Percentiles rank a stretch among this genome's conserved stretches.
These are phyloP conservation scores for Microthyrium microscopicum DNA, from an alignment of 2,329 filamentous ascomycete species.

Conservation along the genomic window DNA sequence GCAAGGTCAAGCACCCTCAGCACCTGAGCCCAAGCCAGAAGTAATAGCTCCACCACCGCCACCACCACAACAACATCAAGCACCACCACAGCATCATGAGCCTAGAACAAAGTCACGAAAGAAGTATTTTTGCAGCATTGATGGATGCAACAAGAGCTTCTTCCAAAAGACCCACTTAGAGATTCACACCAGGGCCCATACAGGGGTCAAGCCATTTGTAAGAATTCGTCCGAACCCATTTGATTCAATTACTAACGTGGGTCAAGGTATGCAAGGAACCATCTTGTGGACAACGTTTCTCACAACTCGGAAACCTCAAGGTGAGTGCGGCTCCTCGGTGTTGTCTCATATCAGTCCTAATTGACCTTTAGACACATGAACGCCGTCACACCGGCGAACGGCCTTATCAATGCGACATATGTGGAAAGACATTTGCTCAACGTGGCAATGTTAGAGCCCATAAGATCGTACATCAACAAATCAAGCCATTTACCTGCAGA, in stretches of 20 bases:
- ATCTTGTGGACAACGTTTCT: slow-evolving; percentile 65
- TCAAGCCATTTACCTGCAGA: slow-evolving; percentile 66
- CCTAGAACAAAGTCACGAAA: slow-evolving; percentile 34
- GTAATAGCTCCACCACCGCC: slow-evolving; percentile 7
- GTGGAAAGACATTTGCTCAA: slow-evolving; percentile 70
- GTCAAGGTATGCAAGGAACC: slow-evolving; percentile 47
- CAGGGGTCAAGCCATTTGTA: slow-evolving; percentile 79
- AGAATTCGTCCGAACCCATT: slow-evolving; percentile 19
- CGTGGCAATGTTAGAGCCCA: slow-evolving; percentile 75
- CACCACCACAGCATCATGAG: slow-evolving; percentile 13
- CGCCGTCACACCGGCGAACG: slow-evolving; percentile 76
- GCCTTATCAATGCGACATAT: slow-evolving; percentile 64
- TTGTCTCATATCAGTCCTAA: slow-evolving; percentile 9
- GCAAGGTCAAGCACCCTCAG: slow-evolving; percentile 11
- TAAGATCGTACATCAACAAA: slow-evolving; percentile 59
- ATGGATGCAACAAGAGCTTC: slow-evolving; percentile 66
- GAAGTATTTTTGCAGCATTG: slow-evolving; percentile 56
- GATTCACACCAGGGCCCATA: slow-evolving; percentile 78
- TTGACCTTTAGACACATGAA: slow-evolving; percentile 51
- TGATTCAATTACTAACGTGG: slow-evolving; percentile 10
- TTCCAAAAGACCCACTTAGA: slow-evolving; percentile 85
- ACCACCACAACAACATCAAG: slow-evolving; percentile 14
- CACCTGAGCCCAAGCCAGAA: not conserved
- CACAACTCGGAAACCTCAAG: slow-evolving; percentile 80
- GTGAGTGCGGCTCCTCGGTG: slow-evolving; percentile 26